These are phyloP conservation scores for Phialophora chinensis DNA, from an alignment of 2,329 filamentous ascomycete genomes.

Conservation along the genomic window DNA sequence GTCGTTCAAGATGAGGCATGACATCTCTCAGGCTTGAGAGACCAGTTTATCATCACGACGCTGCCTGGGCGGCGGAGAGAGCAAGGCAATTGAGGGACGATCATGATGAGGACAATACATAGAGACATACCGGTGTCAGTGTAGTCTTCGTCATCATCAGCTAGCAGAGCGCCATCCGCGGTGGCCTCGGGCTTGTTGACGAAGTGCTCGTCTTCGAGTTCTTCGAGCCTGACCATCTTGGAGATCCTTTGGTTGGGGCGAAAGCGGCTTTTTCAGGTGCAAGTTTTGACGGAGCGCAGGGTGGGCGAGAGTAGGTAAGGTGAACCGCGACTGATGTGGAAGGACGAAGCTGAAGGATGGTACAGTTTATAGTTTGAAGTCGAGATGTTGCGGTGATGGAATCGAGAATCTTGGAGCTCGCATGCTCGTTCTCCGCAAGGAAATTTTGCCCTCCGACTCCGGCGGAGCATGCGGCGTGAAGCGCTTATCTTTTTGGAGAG, in stretches of 20 bases:
- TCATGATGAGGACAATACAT: neutral
- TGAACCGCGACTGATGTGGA: no score
- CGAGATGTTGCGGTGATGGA: constrained; percentile 7
- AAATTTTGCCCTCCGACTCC: constrained; percentile 8
- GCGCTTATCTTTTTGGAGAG: neutral
- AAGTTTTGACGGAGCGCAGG: neutral
- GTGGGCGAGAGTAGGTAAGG: no score
- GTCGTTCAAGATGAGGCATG: neutral
- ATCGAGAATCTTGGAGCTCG: constrained; percentile 16
- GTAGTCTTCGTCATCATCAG: constrained; percentile 75
- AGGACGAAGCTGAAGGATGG: neutral
- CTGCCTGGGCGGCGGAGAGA: neutral
- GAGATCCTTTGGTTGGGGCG: neutral
- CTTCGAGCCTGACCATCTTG: constrained; percentile 90
- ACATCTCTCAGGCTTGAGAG: neutral
- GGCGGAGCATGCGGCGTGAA: neutral
- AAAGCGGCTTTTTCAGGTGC: neutral
- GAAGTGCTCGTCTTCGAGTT: constrained; percentile 97
- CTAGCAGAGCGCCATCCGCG: constrained; percentile 61
- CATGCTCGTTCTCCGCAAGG: constrained; percentile 17
- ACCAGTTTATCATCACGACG: neutral
- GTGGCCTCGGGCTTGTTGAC: constrained; percentile 70
- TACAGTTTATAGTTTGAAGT: neutral
- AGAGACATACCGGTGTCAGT: constrained; percentile 80
- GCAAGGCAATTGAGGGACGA: constrained; percentile 22